Evolutionary conservation across 2,329 filamentous ascomycete species (phyloP).

Genomic region (Neocatenulostroma microsporum): DNA sequence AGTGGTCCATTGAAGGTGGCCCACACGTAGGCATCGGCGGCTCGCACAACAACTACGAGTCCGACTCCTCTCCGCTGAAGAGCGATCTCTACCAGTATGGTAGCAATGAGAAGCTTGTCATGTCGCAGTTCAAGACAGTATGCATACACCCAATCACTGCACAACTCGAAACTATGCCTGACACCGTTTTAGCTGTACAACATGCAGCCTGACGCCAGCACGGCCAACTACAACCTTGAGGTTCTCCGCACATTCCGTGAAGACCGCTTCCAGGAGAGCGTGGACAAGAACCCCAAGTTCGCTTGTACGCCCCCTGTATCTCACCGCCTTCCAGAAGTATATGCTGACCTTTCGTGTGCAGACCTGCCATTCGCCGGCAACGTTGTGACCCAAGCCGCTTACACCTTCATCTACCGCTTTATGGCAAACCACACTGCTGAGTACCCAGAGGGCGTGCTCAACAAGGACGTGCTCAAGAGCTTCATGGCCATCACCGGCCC

Average conservation of each 20-base stretch:
- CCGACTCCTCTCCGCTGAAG: constrained; percentile 26
- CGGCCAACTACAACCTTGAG: constrained; percentile 27
- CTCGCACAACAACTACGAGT: constrained; percentile 30
- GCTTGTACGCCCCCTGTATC: constrained; percentile 11
- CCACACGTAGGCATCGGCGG: constrained; percentile 21
- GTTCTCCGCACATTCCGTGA: constrained; percentile 23
- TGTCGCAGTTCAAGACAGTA: constrained; percentile 16
- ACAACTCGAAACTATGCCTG: not conserved
- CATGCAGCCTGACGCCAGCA: constrained; percentile 16
- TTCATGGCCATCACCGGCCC: constrained; percentile 33
- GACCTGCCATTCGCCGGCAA: constrained; percentile 23
- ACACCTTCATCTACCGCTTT: constrained; percentile 31
- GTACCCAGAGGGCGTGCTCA: constrained; percentile 30
- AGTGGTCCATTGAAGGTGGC: constrained; percentile 25
- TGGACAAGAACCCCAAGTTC: constrained; percentile 23
- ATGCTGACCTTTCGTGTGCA: too few species aligned
- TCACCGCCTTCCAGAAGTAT: too few species aligned
- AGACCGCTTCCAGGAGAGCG: constrained; percentile 23
- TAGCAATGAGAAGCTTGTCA: constrained; percentile 13
- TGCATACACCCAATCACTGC: too few species aligned
- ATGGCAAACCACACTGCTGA: constrained; percentile 35
- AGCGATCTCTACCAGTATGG: constrained; percentile 27
- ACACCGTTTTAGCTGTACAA: constrained; percentile 16
- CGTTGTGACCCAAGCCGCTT: constrained; percentile 24
- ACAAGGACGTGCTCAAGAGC: constrained; percentile 32